Evolutionary conservation across 2,329 filamentous ascomycete genomes (phyloP).

Genomic region (Nectriaceae sp.): DNA sequence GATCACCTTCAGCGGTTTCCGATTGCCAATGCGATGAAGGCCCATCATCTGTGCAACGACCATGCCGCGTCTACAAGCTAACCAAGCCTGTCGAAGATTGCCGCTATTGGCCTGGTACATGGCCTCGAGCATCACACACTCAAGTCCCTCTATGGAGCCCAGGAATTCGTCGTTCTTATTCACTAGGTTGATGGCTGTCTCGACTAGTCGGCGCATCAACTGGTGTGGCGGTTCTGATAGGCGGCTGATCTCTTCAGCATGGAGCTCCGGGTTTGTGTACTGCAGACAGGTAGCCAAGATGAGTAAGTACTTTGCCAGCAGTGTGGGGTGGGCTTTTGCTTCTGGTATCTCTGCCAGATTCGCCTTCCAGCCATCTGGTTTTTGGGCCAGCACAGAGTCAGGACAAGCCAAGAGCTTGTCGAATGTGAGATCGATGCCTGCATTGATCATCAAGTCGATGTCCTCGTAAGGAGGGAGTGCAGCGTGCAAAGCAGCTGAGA

Average conservation of each 20-base stretch:
- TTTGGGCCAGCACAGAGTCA: conserved; percentile 24
- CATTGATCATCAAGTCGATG: conserved; percentile 37
- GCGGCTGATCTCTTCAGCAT: conserved; percentile 6
- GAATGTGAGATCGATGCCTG: conserved; percentile 21
- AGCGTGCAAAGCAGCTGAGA: too few species aligned
- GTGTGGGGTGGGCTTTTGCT: conserved; percentile 36
- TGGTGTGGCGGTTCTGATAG: conserved; percentile 10
- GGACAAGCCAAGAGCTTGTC: neutral
- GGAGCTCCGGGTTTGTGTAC: conserved; percentile 16
- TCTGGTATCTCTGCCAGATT: conserved; percentile 32
- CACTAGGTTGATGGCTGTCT: conserved; percentile 36
- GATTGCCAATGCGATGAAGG: conserved; percentile 14
- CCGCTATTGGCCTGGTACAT: conserved; percentile 47
- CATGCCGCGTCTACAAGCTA: conserved; percentile 44
- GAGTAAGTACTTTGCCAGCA: conserved; percentile 45
- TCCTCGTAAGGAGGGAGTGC: conserved; percentile 42
- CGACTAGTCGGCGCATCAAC: conserved; percentile 29
- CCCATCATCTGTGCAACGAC: conserved; percentile 43
- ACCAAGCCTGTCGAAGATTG: conserved; percentile 44
- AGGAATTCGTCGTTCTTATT: conserved; percentile 46
- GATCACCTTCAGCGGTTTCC: conserved; percentile 12
- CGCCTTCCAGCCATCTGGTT: too few species aligned
- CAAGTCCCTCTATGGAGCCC: conserved; percentile 44
- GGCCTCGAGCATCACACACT: conserved; percentile 47
- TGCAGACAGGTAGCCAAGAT: conserved; percentile 40